phyloP scores from a whole-genome alignment of 441 rosid genomes.

The Pelargonium myrrhifolium region DNA sequence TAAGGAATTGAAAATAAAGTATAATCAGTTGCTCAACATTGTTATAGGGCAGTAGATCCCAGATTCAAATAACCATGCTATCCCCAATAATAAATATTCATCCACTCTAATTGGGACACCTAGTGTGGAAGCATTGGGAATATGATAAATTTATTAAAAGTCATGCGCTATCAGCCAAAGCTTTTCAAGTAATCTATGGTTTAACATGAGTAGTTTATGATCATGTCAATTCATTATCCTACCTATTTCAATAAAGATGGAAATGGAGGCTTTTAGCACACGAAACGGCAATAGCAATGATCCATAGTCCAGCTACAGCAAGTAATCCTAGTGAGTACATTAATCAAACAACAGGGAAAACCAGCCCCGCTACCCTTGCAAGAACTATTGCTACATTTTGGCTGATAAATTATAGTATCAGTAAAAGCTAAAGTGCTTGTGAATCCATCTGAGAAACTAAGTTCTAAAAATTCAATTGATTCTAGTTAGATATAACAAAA shows the following conservation, averaged over 20 bases:
- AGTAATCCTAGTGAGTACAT: not conserved
- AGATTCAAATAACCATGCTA: not conserved
- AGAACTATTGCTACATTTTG: not conserved
- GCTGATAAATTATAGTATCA: not conserved
- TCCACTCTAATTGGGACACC: not conserved
- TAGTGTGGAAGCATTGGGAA: not conserved
- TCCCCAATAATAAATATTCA: not conserved
- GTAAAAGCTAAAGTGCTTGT: no score
- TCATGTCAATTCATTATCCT: no score
- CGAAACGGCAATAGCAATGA: not conserved
- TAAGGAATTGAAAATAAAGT: constrained; percentile 3
- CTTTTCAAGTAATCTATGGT: not conserved
- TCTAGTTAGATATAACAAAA: no score
- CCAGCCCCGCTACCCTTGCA: not conserved
- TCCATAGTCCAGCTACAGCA: not conserved
- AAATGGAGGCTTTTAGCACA: not conserved
- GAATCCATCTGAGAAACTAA: no score
- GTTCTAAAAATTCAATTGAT: no score
- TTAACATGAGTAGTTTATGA: not conserved
- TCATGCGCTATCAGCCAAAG: not conserved
- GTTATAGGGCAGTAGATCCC: not conserved
- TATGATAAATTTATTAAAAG: not conserved
- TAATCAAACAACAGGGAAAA: not conserved
- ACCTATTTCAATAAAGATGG: not conserved
- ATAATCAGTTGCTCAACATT: not conserved